Percentiles rank a stretch among this genome's conserved stretches.
These are phyloP conservation scores for Fusarium longipes DNA, from an alignment of 2,329 filamentous ascomycete species.

Conservation along the genomic window DNA sequence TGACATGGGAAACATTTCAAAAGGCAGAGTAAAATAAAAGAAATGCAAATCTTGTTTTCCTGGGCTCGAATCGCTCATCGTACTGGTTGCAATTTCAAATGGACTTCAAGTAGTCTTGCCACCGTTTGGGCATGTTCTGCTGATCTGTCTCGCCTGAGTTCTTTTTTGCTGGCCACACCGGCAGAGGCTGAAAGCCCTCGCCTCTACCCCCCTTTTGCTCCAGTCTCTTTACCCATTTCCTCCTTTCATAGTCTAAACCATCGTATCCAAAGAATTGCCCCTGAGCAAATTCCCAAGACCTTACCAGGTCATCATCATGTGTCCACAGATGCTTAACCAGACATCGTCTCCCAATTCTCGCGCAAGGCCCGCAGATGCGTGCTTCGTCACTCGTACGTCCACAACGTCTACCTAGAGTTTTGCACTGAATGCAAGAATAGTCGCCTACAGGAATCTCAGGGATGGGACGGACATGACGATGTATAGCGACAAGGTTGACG, in stretches of 20 bases:
- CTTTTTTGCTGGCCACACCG: constrained; percentile 35
- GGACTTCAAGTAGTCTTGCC: constrained; percentile 27
- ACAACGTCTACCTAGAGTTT: constrained; percentile 37
- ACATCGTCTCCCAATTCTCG: constrained; percentile 44
- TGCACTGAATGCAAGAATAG: constrained; percentile 44
- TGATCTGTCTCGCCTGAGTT: background rate
- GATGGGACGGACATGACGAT: constrained; percentile 31
- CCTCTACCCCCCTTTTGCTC: background rate
- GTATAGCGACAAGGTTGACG: constrained; percentile 24
- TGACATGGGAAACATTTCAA: background rate
- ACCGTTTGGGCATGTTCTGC: constrained; percentile 13
- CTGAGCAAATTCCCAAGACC: constrained; percentile 10
- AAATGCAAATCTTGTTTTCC: background rate
- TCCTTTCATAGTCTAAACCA: background rate
- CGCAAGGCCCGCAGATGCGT: constrained; percentile 37
- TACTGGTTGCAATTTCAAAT: no score
- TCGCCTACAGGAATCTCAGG: background rate
- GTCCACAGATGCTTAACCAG: constrained; percentile 49
- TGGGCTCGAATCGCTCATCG: background rate
- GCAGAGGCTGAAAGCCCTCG: constrained; percentile 7
- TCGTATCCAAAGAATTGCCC: background rate
- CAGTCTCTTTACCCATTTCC: constrained; percentile 13
- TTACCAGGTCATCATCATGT: constrained; percentile 68
- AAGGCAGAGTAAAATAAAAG: background rate
- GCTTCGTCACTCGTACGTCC: constrained; percentile 31